phyloP scores from a whole-genome alignment of 352 stramenopile genomes.

The Phytophthora capsici region DNA sequence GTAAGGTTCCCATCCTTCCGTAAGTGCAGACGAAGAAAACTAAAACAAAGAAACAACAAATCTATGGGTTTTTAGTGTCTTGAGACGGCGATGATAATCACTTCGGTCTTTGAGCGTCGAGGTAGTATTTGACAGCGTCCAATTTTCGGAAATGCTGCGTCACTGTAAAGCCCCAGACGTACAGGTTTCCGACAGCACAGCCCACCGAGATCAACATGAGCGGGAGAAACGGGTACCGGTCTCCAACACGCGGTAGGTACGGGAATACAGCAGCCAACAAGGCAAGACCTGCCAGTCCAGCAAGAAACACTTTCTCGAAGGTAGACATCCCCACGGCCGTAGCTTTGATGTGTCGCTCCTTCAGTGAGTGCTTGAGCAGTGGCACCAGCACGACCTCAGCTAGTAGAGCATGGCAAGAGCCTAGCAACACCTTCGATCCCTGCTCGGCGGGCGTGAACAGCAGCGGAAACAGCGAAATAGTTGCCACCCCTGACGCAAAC shows the following conservation, averaged over 20 bases:
- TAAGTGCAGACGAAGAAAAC: slow-evolving; percentile 13
- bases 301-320: slow-evolving; percentile 66
- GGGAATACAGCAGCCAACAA: slow-evolving; percentile 58
- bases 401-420: slow-evolving; percentile 61
- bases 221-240: slow-evolving; percentile 73
- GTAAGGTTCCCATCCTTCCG: slow-evolving; percentile 29
- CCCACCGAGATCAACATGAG: slow-evolving; percentile 82
- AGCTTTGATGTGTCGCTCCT: slow-evolving; percentile 71
- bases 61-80: slow-evolving; percentile 25
- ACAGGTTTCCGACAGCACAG: slow-evolving; percentile 79
- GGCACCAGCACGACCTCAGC: slow-evolving; percentile 69
- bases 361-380: slow-evolving; percentile 75
- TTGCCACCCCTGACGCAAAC: slow-evolving; percentile 70
- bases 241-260: slow-evolving; percentile 52
- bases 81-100: slow-evolving; percentile 2
- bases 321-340: slow-evolving; percentile 60
- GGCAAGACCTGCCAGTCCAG: slow-evolving; percentile 42
- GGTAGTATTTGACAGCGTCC: slow-evolving; percentile 71
- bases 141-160: slow-evolving; percentile 75
- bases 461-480: slow-evolving; percentile 85
- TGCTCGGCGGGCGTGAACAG: slow-evolving; percentile 86
- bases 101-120: slow-evolving; percentile 43
- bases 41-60: slow-evolving; percentile 27
- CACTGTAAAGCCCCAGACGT: slow-evolving; percentile 73
- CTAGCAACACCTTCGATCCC: slow-evolving; percentile 77